Evolutionary conservation across 2,329 filamentous ascomycete genomes (phyloP), one percentile per base, ranked within the genome.

Genomic region (Xylariaceae sp.): DNA sequence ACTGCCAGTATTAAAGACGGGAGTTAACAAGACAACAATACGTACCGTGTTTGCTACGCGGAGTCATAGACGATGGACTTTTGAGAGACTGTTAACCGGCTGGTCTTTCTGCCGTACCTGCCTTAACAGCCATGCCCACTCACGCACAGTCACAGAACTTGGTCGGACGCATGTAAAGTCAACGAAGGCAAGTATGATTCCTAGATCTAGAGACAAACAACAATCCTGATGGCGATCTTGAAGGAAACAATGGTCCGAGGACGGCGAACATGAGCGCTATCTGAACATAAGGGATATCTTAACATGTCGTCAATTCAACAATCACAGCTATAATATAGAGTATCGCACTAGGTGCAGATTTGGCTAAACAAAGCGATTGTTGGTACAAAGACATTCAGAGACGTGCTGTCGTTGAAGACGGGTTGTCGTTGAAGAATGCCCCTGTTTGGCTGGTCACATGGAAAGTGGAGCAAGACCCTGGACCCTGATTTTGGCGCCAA

Each of bases 381-480:
- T n/a, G 17, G 17, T 5, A n/a, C 17, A 49, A 56, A 49, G 11
- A 8, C 17, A 50, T 7, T n/a, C 9, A n/a, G 18, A 48, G n/a
- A 30, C 1, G 1, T 30, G 23, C 1, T 1, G 23, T 30, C 23
- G 37, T 13, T 10, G 23, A 53, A 58, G 57, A 47, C 47, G 10
- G 45, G 51, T 59, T 47, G 53, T 53, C 53, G 37, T 54, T 30
- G 7, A 57, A 59, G 57, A 56, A 53, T 62, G 61, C 48, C 34
- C 2, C 42, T 54, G 57, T 53, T 50, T 53, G 50, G 37, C 42
- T 15, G 51, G 45, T 39, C 34, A 55, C 51, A 57, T 45, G 10
- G 15, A 9, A 47, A 56, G 60, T 59, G 57, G 60, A 53, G 58
- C 51, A 53, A 39, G 39, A 48, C 1, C 37, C 8, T 10, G 59